Evolutionary conservation across 768 basidiomycete species (phyloP).

Genomic region (Chalciporus piperatus): DNA sequence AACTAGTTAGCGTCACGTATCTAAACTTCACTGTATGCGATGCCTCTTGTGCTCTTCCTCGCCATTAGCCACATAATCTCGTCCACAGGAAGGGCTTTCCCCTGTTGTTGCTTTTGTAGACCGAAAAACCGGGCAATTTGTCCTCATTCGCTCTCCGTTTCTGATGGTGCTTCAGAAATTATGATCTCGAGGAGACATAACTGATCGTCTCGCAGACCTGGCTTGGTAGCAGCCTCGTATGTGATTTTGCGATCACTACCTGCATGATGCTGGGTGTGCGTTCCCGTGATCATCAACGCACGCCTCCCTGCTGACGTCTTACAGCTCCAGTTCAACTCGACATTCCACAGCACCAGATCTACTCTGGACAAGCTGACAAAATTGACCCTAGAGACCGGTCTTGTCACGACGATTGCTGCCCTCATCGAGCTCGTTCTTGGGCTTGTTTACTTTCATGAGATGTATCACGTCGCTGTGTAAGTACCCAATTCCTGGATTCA

Average conservation of each 20-base stretch:
- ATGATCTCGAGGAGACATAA: background rate
- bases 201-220: slow-evolving; percentile 12
- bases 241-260: slow-evolving; percentile 18
- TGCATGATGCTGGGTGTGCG: slow-evolving; percentile 18
- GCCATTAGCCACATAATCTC: background rate
- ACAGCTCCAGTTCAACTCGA: slow-evolving; percentile 16
- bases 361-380: slow-evolving; percentile 12
- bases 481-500: background rate
- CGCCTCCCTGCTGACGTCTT: background rate
- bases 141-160: background rate
- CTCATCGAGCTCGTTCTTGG: slow-evolving; percentile 18
- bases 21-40: background rate
- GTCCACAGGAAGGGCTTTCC: too few relatives aligned
- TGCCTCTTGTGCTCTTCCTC: background rate
- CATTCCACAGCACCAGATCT: slow-evolving; percentile 1
- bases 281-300: background rate
- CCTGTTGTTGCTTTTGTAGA: too few relatives aligned
- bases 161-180: slow-evolving; percentile 2
- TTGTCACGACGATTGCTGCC: slow-evolving; percentile 17
- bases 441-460: background rate
- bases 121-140: background rate
- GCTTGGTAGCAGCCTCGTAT: slow-evolving; percentile 19
- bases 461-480: slow-evolving; percentile 20
- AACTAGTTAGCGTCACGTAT: slow-evolving; percentile 15
- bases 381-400: slow-evolving; percentile 25